A percentile compares a stretch with the other conserved stretches of the same genome.
phyloP scores from a whole-genome alignment of 495 filamentous ascomycete species.

The Lophiotrema nucula region DNA sequence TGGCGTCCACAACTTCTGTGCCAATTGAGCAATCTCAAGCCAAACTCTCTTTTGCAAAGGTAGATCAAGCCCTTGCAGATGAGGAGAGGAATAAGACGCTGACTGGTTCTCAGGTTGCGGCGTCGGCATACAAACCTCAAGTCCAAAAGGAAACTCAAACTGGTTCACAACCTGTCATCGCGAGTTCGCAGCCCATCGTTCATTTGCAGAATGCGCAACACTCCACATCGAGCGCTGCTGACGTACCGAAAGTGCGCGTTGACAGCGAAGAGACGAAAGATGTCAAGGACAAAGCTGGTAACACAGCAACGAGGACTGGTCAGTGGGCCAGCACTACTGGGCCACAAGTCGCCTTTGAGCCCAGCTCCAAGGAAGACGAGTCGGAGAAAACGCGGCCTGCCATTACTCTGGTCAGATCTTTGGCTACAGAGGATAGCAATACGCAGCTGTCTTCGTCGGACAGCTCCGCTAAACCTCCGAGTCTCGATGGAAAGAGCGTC shows the following conservation, averaged over 20 bases:
- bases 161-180: constrained; percentile 2
- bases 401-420: constrained; percentile 28
- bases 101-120: constrained; percentile 60
- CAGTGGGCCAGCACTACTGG: constrained; percentile 28
- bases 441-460: constrained; percentile 68
- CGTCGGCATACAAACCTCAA: constrained; percentile 43
- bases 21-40: constrained; percentile 22
- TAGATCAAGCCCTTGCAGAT: no score
- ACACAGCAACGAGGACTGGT: constrained; percentile 16
- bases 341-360: constrained; percentile 8
- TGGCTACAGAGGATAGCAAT: constrained; percentile 36
- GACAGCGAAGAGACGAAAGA: constrained; percentile 1
- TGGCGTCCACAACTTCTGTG: constrained; percentile 31
- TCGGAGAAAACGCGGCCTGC: constrained; percentile 17
- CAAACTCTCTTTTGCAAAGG: constrained; percentile 56
- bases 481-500: constrained; percentile 86
- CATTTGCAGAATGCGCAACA: constrained; percentile 1
- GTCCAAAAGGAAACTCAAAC: constrained; percentile 10
- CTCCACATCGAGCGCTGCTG: constrained; percentile 2
- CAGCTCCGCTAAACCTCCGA: constrained; percentile 75
- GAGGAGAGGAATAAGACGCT: no score
- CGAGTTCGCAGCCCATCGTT: constrained; percentile 6
- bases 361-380: constrained; percentile 28
- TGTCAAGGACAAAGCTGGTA: constrained; percentile 23
- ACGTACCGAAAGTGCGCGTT: constrained; percentile 13